Evolutionary conservation across 371 early-diverging fungal species (phyloP), one percentile per base, ranked within the genome.

Genomic region (Mucor saturninus): DNA sequence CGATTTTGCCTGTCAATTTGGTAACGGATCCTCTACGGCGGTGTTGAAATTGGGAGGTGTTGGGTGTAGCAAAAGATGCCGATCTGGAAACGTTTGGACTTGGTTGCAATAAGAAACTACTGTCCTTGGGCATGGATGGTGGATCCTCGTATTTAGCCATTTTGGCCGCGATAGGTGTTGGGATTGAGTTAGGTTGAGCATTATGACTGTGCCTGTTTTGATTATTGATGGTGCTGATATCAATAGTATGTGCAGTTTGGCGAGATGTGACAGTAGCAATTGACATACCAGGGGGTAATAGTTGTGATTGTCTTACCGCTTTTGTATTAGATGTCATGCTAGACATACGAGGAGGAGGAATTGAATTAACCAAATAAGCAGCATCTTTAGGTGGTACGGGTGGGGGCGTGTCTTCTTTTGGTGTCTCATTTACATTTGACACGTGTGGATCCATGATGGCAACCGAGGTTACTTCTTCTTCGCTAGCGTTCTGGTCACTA

Each of bases 171-270:
- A 63, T 63, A 43, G 63, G 63, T 30, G 68, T 63, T 49, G 9
- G 13, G 30, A n/a, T 42, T 10, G 48, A 13, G 9, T 45, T 38
- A 26, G 58, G 32, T 21, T 15, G 31, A 10, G 58, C 46, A 48
- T 9, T 32, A 40, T 49, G 28, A 15, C 32, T 50, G 15, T 54
- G 31, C 14, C 21, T 62, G 10, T 40, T 29, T 4, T 30, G 46
- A 5, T 14, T 30, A 14, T 40, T 56, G 50, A 64, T 52, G 1
- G 58, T 42, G 15, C 46, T 62, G 29, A 70, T 50, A 46, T 70
- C 70, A 43, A 70, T 51, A 0, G 70, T 70, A 50, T 70, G 70
- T 5, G 70, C 70, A 26, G 70, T 70, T 48, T 70, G 66, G 4
- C 70, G 65, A 30, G 66, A 70, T 9, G 66, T 65, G 7, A 70